These are phyloP conservation scores for Corallochytrium limacisporum DNA, from an alignment of 78 protist genomes.

Conservation along the genomic window DNA sequence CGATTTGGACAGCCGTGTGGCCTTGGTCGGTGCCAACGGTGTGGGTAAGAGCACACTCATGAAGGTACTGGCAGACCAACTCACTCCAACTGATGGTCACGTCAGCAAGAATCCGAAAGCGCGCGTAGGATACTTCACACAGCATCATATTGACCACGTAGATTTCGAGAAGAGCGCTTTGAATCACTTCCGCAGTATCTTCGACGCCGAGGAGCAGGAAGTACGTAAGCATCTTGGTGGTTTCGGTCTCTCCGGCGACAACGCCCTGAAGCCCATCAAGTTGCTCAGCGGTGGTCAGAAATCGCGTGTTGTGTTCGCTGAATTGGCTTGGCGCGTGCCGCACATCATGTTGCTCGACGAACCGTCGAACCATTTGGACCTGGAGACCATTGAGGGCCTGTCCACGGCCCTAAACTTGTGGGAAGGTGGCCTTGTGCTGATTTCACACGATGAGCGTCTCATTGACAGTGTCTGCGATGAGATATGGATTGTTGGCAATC, in stretches of 20 bases:
- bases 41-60: slow-evolving; percentile 58
- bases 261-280: slow-evolving; percentile 1
- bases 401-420: slow-evolving; percentile 61
- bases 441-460: slow-evolving; percentile 70
- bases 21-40: slow-evolving; percentile 52
- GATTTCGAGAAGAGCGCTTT: slow-evolving; percentile 50
- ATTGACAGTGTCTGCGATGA: slow-evolving; percentile 52
- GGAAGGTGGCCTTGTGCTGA: slow-evolving; percentile 66
- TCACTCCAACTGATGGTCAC: slow-evolving; percentile 41
- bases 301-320: slow-evolving; percentile 80
- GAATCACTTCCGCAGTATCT: not conserved
- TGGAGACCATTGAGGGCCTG: slow-evolving; percentile 37
- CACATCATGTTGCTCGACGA: slow-evolving; percentile 83
- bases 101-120: slow-evolving; percentile 38
- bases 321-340: slow-evolving; percentile 45
- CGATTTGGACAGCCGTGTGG: no score
- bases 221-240: slow-evolving; percentile 21
- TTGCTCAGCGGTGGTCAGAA: slow-evolving; percentile 86
- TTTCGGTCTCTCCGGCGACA: slow-evolving; percentile 17
- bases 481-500: slow-evolving; percentile 53
- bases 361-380: slow-evolving; percentile 82
- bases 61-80: slow-evolving; percentile 39
- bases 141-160: slow-evolving; percentile 78
- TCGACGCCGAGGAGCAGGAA: slow-evolving; percentile 22
- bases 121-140: slow-evolving; percentile 55